Evolutionary conservation across 768 basidiomycete genomes (phyloP), one percentile per base, ranked within the genome.

Genomic region (Hypholoma fasciculare): DNA sequence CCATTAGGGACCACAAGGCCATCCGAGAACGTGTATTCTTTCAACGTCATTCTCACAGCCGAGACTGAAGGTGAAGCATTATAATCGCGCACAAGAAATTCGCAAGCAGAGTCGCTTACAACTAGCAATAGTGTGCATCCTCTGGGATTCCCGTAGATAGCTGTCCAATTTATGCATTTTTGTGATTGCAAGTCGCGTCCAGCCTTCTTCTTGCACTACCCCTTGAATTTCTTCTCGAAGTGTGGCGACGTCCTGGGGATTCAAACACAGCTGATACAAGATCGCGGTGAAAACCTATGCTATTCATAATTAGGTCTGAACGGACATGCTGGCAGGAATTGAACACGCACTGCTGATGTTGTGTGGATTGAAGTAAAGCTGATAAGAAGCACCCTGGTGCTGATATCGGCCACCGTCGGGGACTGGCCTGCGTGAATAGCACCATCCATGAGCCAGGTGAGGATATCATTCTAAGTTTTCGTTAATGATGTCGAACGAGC

Each of bases 161-260:
- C 80, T 82, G 55, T 81, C 78, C 12, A 81, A 39, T 61, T 77
- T 76, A 56, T 68, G 66, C 71, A 82, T 72, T 52, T 74, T 74
- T n/a, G 63, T 63, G 53, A 80, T 63, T 1, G 72, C 65, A 12
- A 65, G 59, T 51, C 76, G 75, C 0, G 67, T 68, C 71, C 74
- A 79, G 17, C 71, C 77, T 12, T 76, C 68, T 6, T 67, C 61
- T 1, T 49, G 44, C 13, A 78, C 43, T 7, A 75, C 65, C 1
- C 50, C 49, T 42, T 79, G 74, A 2, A 79, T 68, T 63, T 84
- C 82, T 51, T 79, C 73, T 0, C 81, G 73, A 26, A 83, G 47
- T 12, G 71, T 67, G 7, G 64, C 52, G 5, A 71, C 61, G 52
- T 72, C 72, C 37, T 74, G 65, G 1, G 76, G 74, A 30, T 68